Evolutionary conservation across 2,329 filamentous ascomycete genomes (phyloP).

Genomic region (Sporothrix pallida): DNA sequence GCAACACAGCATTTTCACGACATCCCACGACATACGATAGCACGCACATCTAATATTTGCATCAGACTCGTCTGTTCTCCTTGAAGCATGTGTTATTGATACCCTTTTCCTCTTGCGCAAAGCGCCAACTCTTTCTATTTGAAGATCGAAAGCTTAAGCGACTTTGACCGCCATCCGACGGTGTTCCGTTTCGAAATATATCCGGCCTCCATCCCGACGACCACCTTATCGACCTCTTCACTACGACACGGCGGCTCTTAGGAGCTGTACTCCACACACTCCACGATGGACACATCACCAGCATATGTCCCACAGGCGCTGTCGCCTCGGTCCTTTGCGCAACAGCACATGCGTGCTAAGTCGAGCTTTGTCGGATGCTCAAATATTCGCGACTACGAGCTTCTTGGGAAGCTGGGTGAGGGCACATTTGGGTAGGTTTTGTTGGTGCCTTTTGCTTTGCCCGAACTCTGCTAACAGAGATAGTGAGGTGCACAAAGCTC

Average conservation of each 20-base stretch:
- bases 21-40: background rate
- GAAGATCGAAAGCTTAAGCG: background rate
- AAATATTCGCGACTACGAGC: constrained; percentile 77
- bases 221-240: background rate
- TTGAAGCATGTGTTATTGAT: constrained; percentile 9
- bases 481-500: constrained; percentile 89
- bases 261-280: background rate
- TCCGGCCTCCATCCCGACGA: background rate
- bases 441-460: background rate
- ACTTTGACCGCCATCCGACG: background rate
- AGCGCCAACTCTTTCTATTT: background rate
- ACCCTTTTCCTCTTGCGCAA: background rate
- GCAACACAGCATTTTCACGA: background rate
- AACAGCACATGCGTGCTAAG: constrained; percentile 60
- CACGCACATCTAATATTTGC: no score
- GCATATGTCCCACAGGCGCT: constrained; percentile 44
- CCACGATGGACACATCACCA: constrained; percentile 28
- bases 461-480: constrained; percentile 33
- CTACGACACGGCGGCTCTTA: background rate
- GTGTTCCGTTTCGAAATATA: no score
- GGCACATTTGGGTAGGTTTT: constrained; percentile 83
- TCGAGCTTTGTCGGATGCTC: constrained; percentile 83
- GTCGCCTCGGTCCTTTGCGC: constrained; percentile 59
- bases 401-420: constrained; percentile 85
- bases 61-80: background rate